Evolutionary conservation across 2,329 filamentous ascomycete genomes (phyloP).

Genomic region (Venturia oleaginea): DNA sequence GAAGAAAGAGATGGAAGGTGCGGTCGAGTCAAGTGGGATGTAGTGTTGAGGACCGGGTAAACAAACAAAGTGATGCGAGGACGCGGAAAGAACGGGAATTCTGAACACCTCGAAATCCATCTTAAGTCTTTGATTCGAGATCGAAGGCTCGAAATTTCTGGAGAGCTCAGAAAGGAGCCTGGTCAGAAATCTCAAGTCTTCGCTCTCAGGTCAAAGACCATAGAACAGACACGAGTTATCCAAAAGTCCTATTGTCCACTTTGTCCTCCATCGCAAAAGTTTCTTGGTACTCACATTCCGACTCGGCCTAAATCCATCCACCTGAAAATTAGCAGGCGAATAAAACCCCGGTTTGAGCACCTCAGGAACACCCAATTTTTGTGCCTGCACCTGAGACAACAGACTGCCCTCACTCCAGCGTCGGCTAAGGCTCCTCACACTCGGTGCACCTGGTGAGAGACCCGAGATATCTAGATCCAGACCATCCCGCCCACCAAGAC

Average conservation of each 20-base stretch:
- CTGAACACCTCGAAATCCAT: not conserved
- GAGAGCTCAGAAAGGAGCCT: not conserved
- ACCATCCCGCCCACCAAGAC: not conserved
- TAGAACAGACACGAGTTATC: not conserved
- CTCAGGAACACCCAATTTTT: not conserved
- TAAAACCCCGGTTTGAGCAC: not conserved
- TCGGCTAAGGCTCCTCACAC: slow-evolving; percentile 1
- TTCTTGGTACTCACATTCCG: not conserved
- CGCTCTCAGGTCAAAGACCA: not conserved
- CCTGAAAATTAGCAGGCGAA: not conserved
- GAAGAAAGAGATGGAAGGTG: not conserved
- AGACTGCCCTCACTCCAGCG: slow-evolving; percentile 7
- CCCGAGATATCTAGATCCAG: not conserved
- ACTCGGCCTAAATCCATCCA: not conserved
- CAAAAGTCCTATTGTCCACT: too few relatives aligned
- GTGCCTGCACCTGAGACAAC: not conserved
- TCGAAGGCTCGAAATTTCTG: not conserved
- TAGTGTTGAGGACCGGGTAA: not conserved
- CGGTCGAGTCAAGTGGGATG: not conserved
- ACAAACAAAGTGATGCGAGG: not conserved
- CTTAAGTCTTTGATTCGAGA: not conserved
- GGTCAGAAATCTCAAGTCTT: not conserved
- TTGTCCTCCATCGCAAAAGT: too few relatives aligned
- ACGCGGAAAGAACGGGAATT: not conserved
- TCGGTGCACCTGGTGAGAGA: not conserved